Evolutionary conservation across 768 basidiomycete species (phyloP).

Genomic region (Tulasnella sp.): DNA sequence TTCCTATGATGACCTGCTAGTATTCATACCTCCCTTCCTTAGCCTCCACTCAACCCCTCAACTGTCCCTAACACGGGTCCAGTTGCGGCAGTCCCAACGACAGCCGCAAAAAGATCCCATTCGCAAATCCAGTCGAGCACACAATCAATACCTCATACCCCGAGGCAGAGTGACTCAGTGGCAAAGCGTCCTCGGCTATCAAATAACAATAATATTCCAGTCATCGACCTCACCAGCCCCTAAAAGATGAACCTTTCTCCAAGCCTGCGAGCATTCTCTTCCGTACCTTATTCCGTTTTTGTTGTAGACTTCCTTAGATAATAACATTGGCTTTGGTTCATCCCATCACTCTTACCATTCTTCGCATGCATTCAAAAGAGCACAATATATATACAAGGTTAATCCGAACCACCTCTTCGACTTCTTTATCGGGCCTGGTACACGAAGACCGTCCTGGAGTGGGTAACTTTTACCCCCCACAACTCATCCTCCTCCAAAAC

Average conservation of each 20-base stretch:
- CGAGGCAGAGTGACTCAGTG: neutral
- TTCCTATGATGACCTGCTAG: no score
- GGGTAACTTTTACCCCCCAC: no score
- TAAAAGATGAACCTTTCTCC: neutral
- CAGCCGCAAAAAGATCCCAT: neutral
- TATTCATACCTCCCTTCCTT: neutral
- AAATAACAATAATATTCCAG: neutral
- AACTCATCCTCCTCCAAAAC: no score
- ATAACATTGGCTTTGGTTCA: no score
- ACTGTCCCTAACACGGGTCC: neutral
- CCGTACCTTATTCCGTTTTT: neutral
- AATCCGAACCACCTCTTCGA: no score
- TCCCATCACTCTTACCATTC: no score
- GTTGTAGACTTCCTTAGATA: neutral
- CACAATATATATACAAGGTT: no score
- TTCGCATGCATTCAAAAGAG: no score
- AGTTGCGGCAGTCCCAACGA: neutral
- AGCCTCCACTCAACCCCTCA: neutral
- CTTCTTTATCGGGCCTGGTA: no score
- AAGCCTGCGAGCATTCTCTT: no score
- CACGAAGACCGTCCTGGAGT: no score
- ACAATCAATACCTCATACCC: neutral
- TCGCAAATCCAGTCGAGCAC: neutral
- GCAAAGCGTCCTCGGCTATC: conserved; percentile 3
- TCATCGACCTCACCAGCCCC: neutral